phyloP scores from a whole-genome alignment of 345 rosid genomes.

The Clarkia xantiana region DNA sequence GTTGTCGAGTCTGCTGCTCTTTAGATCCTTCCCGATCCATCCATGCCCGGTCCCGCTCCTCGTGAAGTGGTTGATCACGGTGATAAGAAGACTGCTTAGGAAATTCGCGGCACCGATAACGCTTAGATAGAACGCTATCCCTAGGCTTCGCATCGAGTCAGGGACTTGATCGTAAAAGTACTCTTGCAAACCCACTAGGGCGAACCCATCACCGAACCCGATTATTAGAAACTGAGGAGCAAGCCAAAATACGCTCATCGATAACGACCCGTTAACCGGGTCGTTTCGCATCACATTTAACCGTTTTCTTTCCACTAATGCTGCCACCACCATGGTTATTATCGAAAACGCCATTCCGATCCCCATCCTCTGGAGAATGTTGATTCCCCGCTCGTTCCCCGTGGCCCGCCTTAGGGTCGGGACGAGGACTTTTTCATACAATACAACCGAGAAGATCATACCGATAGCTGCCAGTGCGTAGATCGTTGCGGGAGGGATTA shows the following conservation, averaged over 20 bases:
- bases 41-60: constrained; percentile 24
- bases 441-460: constrained; percentile 36
- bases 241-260: constrained; percentile 77
- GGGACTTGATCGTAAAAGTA: constrained; percentile 95
- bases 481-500: constrained; percentile 47
- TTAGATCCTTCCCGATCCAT: constrained; percentile 76
- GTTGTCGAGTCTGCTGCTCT: constrained; percentile 58
- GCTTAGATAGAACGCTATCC: constrained; percentile 80
- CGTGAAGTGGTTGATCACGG: constrained; percentile 33
- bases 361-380: constrained; percentile 81
- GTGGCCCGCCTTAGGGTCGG: constrained; percentile 32
- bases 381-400: constrained; percentile 62
- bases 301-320: constrained; percentile 59
- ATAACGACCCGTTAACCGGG: constrained; percentile 24
- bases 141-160: constrained; percentile 85
- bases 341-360: constrained; percentile 71
- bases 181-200: constrained; percentile 83
- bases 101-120: constrained; percentile 72
- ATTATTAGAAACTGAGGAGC: constrained; percentile 67
- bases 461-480: constrained; percentile 37
- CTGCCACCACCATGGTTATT: constrained; percentile 50
- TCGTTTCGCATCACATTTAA: constrained; percentile 16
- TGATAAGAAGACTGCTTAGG: constrained; percentile 57
- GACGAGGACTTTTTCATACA: constrained; percentile 41
- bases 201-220: constrained; percentile 64